These are phyloP conservation scores for Naganishia kalamii DNA, from an alignment of 768 basidiomycete species.

Conservation along the genomic window DNA sequence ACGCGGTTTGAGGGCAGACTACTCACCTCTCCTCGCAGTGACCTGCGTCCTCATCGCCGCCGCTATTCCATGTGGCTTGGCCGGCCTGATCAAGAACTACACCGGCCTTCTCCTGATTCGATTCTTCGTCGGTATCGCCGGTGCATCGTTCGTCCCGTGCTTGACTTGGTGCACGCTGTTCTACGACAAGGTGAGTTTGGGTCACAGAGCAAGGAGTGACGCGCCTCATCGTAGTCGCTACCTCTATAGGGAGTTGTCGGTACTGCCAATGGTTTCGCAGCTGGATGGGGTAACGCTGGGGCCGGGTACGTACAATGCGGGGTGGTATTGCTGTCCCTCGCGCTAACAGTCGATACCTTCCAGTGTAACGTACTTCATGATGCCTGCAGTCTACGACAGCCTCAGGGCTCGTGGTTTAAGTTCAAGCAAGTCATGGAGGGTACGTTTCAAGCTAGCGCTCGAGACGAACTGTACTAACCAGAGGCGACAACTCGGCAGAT, in stretches of 20 bases:
- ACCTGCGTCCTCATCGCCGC: constrained; percentile 54
- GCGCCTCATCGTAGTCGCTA: constrained; percentile 39
- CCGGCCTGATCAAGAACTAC: constrained; percentile 51
- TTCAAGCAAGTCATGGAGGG: constrained; percentile 11
- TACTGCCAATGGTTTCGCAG: constrained; percentile 35
- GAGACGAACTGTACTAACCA: not conserved
- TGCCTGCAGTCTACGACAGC: constrained; percentile 19
- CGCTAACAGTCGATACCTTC: not conserved
- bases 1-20: not conserved
- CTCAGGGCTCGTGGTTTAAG: not conserved
- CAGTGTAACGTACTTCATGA: constrained; percentile 13
- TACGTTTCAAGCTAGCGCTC: not conserved
- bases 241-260: constrained; percentile 37
- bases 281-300: constrained; percentile 10
- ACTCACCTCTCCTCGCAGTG: constrained; percentile 39
- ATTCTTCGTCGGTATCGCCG: constrained; percentile 55
- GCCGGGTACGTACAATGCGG: not conserved
- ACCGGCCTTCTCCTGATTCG: constrained; percentile 50
- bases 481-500: not conserved
- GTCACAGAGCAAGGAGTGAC: constrained; percentile 57
- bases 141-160: constrained; percentile 59
- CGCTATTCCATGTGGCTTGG: constrained; percentile 58
- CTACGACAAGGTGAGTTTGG: constrained; percentile 58
- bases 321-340: not conserved
- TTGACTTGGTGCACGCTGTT: constrained; percentile 60